A percentile compares a stretch with the other conserved stretches of the same genome.
phyloP scores from a whole-genome alignment of 495 filamentous ascomycete species.

The Penicillium bialowiezense region DNA sequence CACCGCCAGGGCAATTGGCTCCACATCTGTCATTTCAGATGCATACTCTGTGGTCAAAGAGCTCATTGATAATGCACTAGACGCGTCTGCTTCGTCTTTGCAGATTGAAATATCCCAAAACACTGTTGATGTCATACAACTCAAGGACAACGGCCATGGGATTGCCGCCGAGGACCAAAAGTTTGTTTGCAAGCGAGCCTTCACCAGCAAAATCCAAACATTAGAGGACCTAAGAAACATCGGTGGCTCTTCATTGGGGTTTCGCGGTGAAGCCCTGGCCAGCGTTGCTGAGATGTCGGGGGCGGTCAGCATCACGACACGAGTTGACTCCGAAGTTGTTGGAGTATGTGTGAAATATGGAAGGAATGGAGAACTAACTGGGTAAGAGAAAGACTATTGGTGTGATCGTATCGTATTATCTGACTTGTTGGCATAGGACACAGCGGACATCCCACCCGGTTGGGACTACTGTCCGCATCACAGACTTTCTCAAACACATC shows the following conservation, averaged over 20 bases:
- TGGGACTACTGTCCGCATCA: constrained; percentile 74
- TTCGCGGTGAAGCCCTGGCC: constrained; percentile 84
- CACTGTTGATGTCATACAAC: constrained; percentile 76
- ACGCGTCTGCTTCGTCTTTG: constrained; percentile 73
- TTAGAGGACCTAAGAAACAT: constrained; percentile 67
- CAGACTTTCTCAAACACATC: constrained; percentile 62
- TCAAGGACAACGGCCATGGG: constrained; percentile 87
- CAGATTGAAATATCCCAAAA: constrained; percentile 72
- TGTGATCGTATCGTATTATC: background rate
- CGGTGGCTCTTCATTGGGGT: constrained; percentile 72
- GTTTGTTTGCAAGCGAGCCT: constrained; percentile 63
- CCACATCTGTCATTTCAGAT: constrained; percentile 69
- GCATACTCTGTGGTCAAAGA: constrained; percentile 81
- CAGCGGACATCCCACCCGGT: constrained; percentile 60
- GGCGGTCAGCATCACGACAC: constrained; percentile 64
- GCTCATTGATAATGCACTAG: constrained; percentile 86
- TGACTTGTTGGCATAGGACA: constrained; percentile 23
- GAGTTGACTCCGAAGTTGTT: constrained; percentile 65
- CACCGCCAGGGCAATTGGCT: constrained; percentile 66
- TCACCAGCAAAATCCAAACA: constrained; percentile 81
- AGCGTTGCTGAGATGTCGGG: constrained; percentile 69
- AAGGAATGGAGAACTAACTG: constrained; percentile 47
- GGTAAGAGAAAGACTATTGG: constrained; percentile 6
- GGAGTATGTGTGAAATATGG: constrained; percentile 53
- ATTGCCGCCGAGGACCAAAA: constrained; percentile 70